Base-by-base conservation (phyloP, 176 grass and related monocot genomes). In the Phyllostachys edulis region DNA sequence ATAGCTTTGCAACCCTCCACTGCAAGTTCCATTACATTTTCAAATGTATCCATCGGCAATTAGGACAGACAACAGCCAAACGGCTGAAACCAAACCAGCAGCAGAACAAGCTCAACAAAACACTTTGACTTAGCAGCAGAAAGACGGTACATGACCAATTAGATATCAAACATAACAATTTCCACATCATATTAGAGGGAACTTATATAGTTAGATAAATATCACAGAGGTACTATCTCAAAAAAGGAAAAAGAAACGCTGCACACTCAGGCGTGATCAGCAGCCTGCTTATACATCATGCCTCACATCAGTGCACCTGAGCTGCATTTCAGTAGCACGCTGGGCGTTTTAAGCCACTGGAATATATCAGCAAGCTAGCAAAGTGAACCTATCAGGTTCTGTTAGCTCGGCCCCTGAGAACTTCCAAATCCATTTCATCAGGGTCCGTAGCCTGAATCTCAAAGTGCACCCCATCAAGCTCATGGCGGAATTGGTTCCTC, bases 1-100 rank as follows among this genome's bases (percentile, higher is more conserved):
- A 98, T 90, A 26, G 92, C 96, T 86, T 95, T 98, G 92, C 96
- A 98, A 72, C 96, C 96, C 90, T 98, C 93, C 8, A 91, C 80
- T 73, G 96, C 92, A 81, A 98, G 91, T 68, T 83, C 91, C 92
- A 98, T 98, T 62, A 98, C 91, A 77, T 78, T 91, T 90, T 98
- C 96, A 90, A 98, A 98, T 78, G 89, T 95, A 40, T 98, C 96
- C 85, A 93, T 86, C 0, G 90, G 83, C 85, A 98, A 87, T 63
- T 98, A n/a, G n/a, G n/a, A n/a, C n/a, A n/a, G n/a, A n/a, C n/a
- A n/a, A n/a, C n/a, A n/a, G n/a, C n/a, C n/a, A n/a, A n/a, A n/a
- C n/a, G n/a, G 29, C 27, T 75, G 26, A 49, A n/a, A 68, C 38
- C 29, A 68, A 87, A 76, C 62, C 12, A 12, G 26, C 21, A 18